Evolutionary conservation across 2,329 filamentous ascomycete genomes (phyloP).

Genomic region (Teratosphaeria viscida): DNA sequence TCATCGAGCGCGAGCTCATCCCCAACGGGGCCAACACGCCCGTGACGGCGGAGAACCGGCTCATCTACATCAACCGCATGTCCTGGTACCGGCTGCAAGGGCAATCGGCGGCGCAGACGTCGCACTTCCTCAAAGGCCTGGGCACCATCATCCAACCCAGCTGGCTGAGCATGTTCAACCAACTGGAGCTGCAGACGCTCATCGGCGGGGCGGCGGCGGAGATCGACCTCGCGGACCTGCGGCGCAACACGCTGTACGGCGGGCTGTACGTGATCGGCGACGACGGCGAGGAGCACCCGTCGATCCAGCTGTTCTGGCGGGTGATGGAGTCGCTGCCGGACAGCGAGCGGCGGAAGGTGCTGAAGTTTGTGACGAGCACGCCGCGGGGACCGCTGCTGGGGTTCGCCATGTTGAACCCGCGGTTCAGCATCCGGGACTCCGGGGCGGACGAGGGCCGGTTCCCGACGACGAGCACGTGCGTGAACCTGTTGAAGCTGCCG

Average conservation of each 20-base stretch:
- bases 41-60: conserved; percentile 85
- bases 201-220: conserved; percentile 72
- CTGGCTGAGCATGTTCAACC: conserved; percentile 99
- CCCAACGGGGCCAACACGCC: conserved; percentile 62
- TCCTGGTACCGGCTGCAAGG: conserved; percentile 74
- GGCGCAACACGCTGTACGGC: conserved; percentile 74
- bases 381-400: conserved; percentile 82
- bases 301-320: conserved; percentile 80
- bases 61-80: conserved; percentile 89
- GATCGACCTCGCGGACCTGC: conserved; percentile 79
- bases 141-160: conserved; percentile 78
- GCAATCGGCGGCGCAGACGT: conserved; percentile 72
- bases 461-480: conserved; percentile 90
- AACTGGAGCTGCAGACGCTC: conserved; percentile 83
- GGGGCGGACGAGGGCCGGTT: conserved; percentile 65
- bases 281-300: conserved; percentile 75
- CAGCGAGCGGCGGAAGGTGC: conserved; percentile 66
- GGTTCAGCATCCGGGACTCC: conserved; percentile 81
- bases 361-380: conserved; percentile 93
- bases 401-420: conserved; percentile 73
- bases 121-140: conserved; percentile 77
- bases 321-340: conserved; percentile 71
- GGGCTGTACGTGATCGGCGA: conserved; percentile 86
- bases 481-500: conserved; percentile 88
- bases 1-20: conserved; percentile 64